Evolutionary conservation across 495 filamentous ascomycete species (phyloP).

Genomic region (Aspergillus biplanus): DNA sequence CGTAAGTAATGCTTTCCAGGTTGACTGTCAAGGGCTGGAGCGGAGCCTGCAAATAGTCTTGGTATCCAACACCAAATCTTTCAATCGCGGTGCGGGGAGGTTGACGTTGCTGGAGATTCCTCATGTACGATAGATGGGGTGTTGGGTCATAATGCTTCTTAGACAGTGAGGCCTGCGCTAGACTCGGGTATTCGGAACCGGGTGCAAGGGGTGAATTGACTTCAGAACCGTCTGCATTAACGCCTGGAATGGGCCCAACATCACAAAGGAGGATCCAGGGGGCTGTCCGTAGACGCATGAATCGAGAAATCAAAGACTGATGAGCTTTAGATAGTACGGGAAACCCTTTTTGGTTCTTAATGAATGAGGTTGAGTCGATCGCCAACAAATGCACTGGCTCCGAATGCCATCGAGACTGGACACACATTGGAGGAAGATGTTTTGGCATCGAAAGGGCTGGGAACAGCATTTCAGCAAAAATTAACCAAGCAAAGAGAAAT

Average conservation of each 20-base stretch:
- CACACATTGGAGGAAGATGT: conserved; percentile 69
- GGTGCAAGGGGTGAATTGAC: conserved; percentile 38
- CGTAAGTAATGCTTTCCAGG: conserved; percentile 94
- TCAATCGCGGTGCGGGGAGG: conserved; percentile 66
- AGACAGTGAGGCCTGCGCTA: conserved; percentile 60
- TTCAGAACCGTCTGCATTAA: conserved; percentile 45
- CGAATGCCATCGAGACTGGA: conserved; percentile 91
- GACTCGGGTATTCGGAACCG: conserved; percentile 64
- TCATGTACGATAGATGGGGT: conserved; percentile 78
- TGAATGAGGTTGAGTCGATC: conserved; percentile 68
- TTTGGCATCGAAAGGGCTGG: conserved; percentile 79
- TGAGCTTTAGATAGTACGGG: conserved; percentile 82
- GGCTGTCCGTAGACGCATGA: conserved; percentile 78
- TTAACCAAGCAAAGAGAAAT: neutral
- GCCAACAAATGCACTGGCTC: conserved; percentile 85
- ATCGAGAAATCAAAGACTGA: conserved; percentile 75
- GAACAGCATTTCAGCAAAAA: conserved; percentile 23
- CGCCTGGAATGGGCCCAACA: conserved; percentile 67
- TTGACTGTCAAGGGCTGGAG: conserved; percentile 95
- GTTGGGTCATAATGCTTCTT: conserved; percentile 60
- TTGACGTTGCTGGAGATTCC: conserved; percentile 82
- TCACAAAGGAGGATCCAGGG: conserved; percentile 84
- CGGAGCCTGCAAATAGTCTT: conserved; percentile 94
- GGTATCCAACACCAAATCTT: conserved; percentile 74
- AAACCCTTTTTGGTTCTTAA: conserved; percentile 76